Evolutionary conservation across 2,329 filamentous ascomycete genomes (phyloP).

Genomic region (Simplicillium aogashimaense): DNA sequence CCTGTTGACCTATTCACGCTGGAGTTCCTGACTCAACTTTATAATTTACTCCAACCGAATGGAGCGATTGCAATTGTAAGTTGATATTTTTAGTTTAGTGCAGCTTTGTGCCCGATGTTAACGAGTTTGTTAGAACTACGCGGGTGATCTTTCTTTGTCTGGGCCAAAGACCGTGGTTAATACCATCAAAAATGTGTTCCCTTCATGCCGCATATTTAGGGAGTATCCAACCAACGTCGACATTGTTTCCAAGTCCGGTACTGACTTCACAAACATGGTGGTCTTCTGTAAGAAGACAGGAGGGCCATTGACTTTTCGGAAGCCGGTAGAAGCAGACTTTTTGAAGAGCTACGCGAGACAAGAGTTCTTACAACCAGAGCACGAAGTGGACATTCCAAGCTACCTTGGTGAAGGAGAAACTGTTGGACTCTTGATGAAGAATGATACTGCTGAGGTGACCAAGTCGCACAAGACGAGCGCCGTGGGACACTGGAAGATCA

Average conservation of each 20-base stretch:
- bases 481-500: constrained; percentile 80
- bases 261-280: constrained; percentile 91
- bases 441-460: constrained; percentile 56
- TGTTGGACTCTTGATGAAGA: constrained; percentile 46
- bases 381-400: constrained; percentile 52
- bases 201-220: constrained; percentile 84
- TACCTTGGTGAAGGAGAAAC: constrained; percentile 31
- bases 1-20: constrained; percentile 79
- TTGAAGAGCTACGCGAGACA: constrained; percentile 61
- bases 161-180: constrained; percentile 69
- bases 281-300: constrained; percentile 74
- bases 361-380: constrained; percentile 60
- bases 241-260: constrained; percentile 34
- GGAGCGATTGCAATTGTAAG: constrained; percentile 82
- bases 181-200: constrained; percentile 75
- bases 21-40: constrained; percentile 68
- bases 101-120: constrained; percentile 4
- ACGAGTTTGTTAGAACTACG: constrained; percentile 63
- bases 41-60: constrained; percentile 60
- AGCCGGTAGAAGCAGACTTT: constrained; percentile 54
- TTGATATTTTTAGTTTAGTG: no score
- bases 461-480: constrained; percentile 69
- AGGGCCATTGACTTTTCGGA: constrained; percentile 52
- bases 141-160: constrained; percentile 72
- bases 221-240: constrained; percentile 51